These are phyloP conservation scores for Ganoderma sinense DNA, from an alignment of 1,284 basidiomycete species.

Conservation along the genomic window DNA sequence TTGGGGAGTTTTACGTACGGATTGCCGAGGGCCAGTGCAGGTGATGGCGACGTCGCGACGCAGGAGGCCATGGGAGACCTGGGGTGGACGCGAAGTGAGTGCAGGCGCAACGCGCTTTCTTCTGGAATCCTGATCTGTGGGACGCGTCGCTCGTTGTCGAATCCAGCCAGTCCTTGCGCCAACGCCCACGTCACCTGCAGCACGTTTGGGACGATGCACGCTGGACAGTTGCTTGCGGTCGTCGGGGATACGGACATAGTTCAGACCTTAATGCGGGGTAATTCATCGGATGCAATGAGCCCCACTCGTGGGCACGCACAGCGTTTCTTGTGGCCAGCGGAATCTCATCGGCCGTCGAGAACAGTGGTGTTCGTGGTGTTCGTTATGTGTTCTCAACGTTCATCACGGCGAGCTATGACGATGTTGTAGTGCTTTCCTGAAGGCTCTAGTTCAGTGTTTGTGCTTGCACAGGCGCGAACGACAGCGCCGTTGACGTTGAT, in stretches of 20 bases:
- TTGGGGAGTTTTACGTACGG: conserved; percentile 1
- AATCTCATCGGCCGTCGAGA: not conserved
- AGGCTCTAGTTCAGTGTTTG: not conserved
- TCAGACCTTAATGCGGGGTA: not conserved
- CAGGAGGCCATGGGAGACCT: not conserved
- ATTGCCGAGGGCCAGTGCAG: not conserved
- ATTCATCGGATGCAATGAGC: not conserved
- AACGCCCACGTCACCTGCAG: not conserved
- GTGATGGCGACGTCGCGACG: not conserved
- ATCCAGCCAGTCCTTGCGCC: not conserved
- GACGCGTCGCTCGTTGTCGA: not conserved
- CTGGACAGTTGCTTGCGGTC: not conserved
- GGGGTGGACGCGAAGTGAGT: not conserved
- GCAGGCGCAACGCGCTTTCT: not conserved
- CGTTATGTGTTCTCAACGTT: not conserved
- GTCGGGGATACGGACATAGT: not conserved
- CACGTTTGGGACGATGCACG: not conserved
- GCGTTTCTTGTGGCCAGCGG: not conserved
- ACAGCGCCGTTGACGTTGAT: not conserved
- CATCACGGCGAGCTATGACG: not conserved
- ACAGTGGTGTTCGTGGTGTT: not conserved
- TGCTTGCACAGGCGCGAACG: too few relatives aligned
- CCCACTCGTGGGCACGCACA: not conserved
- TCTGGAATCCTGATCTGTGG: not conserved
- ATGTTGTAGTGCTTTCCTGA: not conserved